These are phyloP conservation scores for Penicillium roqueforti DNA, from an alignment of 495 filamentous ascomycete species.

Conservation along the genomic window DNA sequence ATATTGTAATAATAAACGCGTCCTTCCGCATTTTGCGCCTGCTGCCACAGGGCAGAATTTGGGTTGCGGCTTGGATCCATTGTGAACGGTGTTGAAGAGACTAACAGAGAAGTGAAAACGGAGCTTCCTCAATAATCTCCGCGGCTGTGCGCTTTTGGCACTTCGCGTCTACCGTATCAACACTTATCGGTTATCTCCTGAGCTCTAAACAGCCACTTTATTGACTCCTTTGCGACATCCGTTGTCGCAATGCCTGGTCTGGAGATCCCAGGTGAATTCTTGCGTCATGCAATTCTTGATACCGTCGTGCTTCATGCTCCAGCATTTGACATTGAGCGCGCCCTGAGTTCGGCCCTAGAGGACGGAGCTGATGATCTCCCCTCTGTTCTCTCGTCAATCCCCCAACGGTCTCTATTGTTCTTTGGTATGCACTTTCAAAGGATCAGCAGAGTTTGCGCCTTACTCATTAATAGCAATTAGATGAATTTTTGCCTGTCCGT, in stretches of 20 bases:
- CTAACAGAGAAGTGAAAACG: conserved; percentile 19
- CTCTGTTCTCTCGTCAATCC: conserved; percentile 47
- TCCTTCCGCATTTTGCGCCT: conserved; percentile 78
- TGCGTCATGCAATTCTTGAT: conserved; percentile 67
- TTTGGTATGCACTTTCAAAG: conserved; percentile 58
- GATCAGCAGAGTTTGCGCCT: conserved; percentile 31
- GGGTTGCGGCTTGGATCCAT: conserved; percentile 65
- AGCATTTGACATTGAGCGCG: conserved; percentile 59
- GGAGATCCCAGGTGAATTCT: conserved; percentile 53
- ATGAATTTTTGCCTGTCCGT: conserved; percentile 73
- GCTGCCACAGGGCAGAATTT: conserved; percentile 66
- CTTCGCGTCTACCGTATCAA: not conserved
- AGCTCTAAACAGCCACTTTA: conserved; percentile 13
- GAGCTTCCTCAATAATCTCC: conserved; percentile 20
- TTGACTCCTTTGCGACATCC: conserved; percentile 25
- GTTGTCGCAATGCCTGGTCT: conserved; percentile 38
- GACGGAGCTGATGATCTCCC: conserved; percentile 44
- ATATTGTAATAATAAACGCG: conserved; percentile 92
- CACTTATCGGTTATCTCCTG: conserved; percentile 20
- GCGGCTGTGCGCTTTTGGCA: conserved; percentile 37
- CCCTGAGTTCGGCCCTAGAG: conserved; percentile 46
- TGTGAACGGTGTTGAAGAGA: conserved; percentile 11
- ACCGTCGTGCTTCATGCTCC: conserved; percentile 74
- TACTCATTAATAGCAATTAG: conserved; percentile 65
- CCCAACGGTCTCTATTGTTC: conserved; percentile 53